Base-by-base conservation (phyloP, 768 basidiomycete species). In the Mrakia gelida region DNA sequence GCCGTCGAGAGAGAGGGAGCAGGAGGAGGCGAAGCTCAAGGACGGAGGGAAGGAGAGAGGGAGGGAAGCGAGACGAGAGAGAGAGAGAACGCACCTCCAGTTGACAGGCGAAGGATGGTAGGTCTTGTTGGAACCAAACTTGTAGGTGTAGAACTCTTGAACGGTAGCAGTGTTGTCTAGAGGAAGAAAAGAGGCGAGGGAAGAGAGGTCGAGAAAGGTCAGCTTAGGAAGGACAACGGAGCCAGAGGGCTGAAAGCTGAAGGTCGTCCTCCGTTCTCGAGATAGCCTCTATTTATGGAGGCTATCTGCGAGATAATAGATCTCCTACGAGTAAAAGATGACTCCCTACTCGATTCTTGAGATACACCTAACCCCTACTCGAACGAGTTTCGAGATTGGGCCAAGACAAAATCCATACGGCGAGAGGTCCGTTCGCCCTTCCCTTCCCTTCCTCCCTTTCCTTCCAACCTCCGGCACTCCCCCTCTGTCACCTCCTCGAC, bases 41-140 rank as follows among this genome's bases (percentile, higher is more conserved):
- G 28, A 32, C 0, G 21, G 23, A 30, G 28, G 26, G 23, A 74
- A 26, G 26, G 73, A 54, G 34, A 15, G 73, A 54, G 34, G 11
- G 56, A 30, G 9, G 49, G 38, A n/a, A 16, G 59, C 34, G n/a
- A 18, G 41, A 16, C 38, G 38, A 38, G 34, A 32, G n/a, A n/a
- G n/a, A n/a, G n/a, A n/a, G n/a, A n/a, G n/a, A 21, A 74, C 77
- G 34, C 45, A 78, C 77, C 78, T 71, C 78, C 78, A 79, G 70
- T 79, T 79, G 11, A 8, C 18, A 8, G 78, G 78, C 45, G 74
- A 75, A 9, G 73, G 1, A 32, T 34, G 43, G 74, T 79, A 75
- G 8, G 65, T 45, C 18, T 41, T 26, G 49, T 71, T 71, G 45
- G 49, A 34, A 30, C 49, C 38, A 26, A 75, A 75, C 61, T 79